Base-by-base conservation (phyloP, 2,329 filamentous ascomycete species). In the Ceratocystis harringtonii region DNA sequence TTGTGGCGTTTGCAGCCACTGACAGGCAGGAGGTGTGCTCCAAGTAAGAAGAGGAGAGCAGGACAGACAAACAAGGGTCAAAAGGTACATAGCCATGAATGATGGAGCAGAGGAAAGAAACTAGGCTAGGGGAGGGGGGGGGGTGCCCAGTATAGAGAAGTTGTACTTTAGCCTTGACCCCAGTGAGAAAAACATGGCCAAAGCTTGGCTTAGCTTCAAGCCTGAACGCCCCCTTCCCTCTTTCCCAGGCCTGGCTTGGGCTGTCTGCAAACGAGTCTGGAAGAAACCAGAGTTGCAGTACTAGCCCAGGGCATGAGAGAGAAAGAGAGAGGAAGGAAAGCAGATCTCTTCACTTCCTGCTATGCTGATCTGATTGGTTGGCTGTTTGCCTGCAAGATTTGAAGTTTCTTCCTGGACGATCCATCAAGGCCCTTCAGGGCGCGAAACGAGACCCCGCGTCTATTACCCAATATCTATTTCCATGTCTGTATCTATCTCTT, bases 1-100 rank as follows among this genome's bases (percentile, higher is more conserved):
- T 36, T 58, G 55, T 58, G 55, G 55, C 55, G 55, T 58, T 58
- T 58, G 55, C 55, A 58, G 55, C 55, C 55, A 58, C 55, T 58
- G 55, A 36, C 55, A 58, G 55, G 55, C 25, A 58, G 55, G 28
- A 30, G 55, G 28, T 19, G 55, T 58, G 55, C 25, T 36, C 32
- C 17, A 36, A 36, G 28, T 32, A 19, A 58, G 28, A 28, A 28
- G 12, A 52, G 36, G 12, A 52, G 17, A 28, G 15, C 22, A 48
- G 19, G 19, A 55, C 22, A 12, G 25, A 22, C 12, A 55, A 55
- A 25, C 28, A 30, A 58, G 55, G 55, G 28, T 58, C 28, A 36
- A 58, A 58, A 58, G 55, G 28, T 32, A 36, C 55, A 57, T 28
- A 7, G 22, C 19, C 48, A 50, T 50, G 22, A 10, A 19, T 25